Base-by-base conservation (phyloP, 2,329 filamentous ascomycete genomes). In the Colletotrichum sp. region DNA sequence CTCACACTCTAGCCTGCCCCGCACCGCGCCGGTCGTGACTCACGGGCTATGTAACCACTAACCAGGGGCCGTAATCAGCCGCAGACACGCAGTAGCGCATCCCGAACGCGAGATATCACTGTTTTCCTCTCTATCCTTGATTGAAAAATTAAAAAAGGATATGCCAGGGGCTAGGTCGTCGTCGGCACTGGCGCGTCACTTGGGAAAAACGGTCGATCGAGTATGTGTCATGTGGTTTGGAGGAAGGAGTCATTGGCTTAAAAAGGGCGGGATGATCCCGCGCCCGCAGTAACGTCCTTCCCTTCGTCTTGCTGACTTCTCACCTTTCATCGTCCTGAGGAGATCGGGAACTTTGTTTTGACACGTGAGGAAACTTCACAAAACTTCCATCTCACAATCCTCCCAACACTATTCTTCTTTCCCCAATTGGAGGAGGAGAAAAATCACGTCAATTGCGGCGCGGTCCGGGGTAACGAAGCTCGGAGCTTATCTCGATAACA, bases 21-120 rank as follows among this genome's bases (percentile, higher is more conserved):
- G 71, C 70, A 75, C 44, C 60, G 27, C 48, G 36, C 64, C 55
- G 73, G 55, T 52, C 75, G 80, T 81, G 78, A 81, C 79, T 81
- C 80, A 81, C 80, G 76, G 61, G n/a, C 61, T 39, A 36, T 64
- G 61, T 64, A 64, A 44, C 61, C 57, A 32, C 48, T 68, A 28
- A 61, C 19, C 63, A 28, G 27, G 59, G 59, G 19, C 27, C 30
- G 25, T 22, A 30, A 30, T 30, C 44, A 22, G 27, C 59, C 59
- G 27, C 27, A 30, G 59, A 63, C 15, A 63, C 30, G 59, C 28
- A 30, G 28, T n/a, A 63, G 34, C 34, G 63, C 22, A n/a, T 64
- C 19, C 63, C 36, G 30, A 36, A 48, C 34, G 63, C 63, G 63
- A 22, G 36, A 27, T 44, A 39, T 44, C 28, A 48, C 63, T 48